Conservation (phyloP, 1,284 basidiomycete species). For the Sanguinoderma infundibulare region DNA sequence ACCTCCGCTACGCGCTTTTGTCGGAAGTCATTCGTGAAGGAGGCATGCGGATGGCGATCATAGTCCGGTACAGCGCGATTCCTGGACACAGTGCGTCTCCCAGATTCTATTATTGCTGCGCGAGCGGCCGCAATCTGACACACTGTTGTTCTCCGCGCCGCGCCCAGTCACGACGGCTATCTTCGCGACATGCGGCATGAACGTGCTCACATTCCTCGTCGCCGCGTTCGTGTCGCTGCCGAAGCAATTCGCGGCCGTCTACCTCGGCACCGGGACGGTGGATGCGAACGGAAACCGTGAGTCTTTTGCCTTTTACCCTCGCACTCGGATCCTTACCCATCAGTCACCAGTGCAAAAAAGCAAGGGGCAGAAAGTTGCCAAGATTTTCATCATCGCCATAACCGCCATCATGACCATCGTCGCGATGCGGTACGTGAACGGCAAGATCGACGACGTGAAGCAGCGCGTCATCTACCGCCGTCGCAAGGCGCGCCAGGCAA, state of each 20-base stretch:
- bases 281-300: conserved; percentile 36
- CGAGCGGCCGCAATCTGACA: not conserved
- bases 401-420: conserved; percentile 74
- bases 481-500: conserved; percentile 38
- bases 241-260: conserved; percentile 78
- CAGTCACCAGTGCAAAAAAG: too few relatives aligned
- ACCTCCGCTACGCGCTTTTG: conserved; percentile 77
- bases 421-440: conserved; percentile 85
- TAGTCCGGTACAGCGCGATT: conserved; percentile 76
- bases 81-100: conserved; percentile 68
- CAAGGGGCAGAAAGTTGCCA: conserved; percentile 65
- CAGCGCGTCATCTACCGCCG: conserved; percentile 74
- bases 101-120: not conserved
- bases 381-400: conserved; percentile 62
- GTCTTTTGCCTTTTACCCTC: not conserved
- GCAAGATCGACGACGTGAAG: conserved; percentile 75
- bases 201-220: conserved; percentile 67
- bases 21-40: conserved; percentile 79
- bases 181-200: conserved; percentile 82
- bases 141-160: not conserved
- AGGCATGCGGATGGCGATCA: conserved; percentile 76
- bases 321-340: conserved; percentile 14
- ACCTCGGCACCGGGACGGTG: conserved; percentile 50
- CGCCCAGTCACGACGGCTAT: conserved; percentile 66
- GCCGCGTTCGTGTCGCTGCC: conserved; percentile 79